phyloP scores from a whole-genome alignment of 306 rosid species.

The Dryas octopetala region DNA sequence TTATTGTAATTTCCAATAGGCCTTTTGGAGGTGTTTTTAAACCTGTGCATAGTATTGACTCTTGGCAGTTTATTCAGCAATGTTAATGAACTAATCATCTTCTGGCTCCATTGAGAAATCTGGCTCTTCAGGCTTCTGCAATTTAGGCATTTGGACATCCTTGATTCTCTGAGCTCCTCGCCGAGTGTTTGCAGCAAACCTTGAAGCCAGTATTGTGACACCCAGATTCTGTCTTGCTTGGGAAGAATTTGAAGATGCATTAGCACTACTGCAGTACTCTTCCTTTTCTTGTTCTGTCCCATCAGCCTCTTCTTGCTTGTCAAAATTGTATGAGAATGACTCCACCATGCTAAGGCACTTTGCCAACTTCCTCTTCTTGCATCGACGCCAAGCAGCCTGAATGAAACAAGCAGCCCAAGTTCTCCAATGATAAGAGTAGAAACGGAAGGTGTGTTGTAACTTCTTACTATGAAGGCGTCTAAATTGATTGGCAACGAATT shows the following conservation, averaged over 20 bases:
- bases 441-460: conserved; percentile 85
- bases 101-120: conserved; percentile 73
- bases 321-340: conserved; percentile 35
- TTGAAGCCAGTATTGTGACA: conserved; percentile 74
- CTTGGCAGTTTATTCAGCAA: neutral
- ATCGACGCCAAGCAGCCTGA: conserved; percentile 81
- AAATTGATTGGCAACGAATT: conserved; percentile 89
- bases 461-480: conserved; percentile 88
- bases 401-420: conserved; percentile 96
- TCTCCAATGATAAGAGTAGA: conserved; percentile 94
- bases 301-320: conserved; percentile 29
- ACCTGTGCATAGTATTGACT: neutral
- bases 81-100: conserved; percentile 38
- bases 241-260: conserved; percentile 36
- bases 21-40: neutral
- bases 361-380: conserved; percentile 56
- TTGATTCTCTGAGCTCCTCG: conserved; percentile 69
- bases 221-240: conserved; percentile 63
- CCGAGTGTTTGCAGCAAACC: conserved; percentile 74
- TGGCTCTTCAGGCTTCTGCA: conserved; percentile 93
- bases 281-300: conserved; percentile 29
- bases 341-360: conserved; percentile 58
- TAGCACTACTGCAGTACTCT: neutral
- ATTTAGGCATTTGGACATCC: conserved; percentile 55
- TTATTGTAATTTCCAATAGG: neutral